Evolutionary conservation across 768 basidiomycete species (phyloP).

Genomic region (Leucosporidium scottii): DNA sequence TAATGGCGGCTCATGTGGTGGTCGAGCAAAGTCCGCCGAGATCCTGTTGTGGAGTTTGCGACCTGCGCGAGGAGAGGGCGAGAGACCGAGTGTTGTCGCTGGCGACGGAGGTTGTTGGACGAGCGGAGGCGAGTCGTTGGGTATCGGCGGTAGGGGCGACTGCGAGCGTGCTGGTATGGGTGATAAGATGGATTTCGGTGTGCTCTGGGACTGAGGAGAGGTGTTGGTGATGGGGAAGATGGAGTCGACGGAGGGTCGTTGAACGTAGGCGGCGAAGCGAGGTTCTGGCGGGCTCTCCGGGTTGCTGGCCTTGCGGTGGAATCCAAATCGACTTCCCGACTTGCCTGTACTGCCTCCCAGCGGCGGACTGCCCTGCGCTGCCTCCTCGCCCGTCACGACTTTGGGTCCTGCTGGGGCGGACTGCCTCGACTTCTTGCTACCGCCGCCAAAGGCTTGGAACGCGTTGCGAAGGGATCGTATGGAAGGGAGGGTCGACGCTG

Average conservation of each 20-base stretch:
- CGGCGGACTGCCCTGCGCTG: neutral
- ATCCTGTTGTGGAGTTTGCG: neutral
- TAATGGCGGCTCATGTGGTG: neutral
- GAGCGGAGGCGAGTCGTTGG: neutral
- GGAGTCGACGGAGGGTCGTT: neutral
- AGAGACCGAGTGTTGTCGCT: neutral
- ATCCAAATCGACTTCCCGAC: no score
- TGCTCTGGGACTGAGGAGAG: no score
- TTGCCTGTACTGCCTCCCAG: neutral
- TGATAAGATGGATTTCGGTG: no score
- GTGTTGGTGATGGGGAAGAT: neutral
- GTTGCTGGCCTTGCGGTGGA: neutral
- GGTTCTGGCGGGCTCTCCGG: neutral
- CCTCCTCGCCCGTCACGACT: constrained; percentile 2
- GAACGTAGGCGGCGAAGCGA: neutral
- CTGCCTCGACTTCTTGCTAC: neutral
- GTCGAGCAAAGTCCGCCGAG: neutral
- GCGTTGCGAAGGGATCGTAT: constrained; percentile 6
- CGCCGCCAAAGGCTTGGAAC: neutral
- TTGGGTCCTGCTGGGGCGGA: neutral
- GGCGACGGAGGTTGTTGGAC: no score
- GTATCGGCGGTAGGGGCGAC: no score
- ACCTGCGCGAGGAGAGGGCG: neutral
- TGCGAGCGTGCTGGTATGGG: no score
- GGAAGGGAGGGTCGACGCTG: constrained; percentile 1